Evolutionary conservation across 2,329 filamentous ascomycete genomes (phyloP).

Genomic region (Diplodia sapinea): DNA sequence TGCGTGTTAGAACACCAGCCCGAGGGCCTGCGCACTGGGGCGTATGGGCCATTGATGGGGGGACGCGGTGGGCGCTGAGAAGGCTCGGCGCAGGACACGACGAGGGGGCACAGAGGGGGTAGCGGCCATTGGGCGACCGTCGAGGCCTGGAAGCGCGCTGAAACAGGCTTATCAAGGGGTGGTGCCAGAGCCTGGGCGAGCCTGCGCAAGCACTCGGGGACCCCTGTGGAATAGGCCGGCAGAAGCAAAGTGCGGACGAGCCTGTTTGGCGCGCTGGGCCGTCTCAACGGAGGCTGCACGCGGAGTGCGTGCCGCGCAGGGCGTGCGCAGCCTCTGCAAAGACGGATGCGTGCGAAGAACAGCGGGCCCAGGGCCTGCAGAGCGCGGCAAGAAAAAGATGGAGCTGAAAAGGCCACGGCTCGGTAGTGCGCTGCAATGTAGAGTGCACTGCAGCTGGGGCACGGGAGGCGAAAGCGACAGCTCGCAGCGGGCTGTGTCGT

Average conservation of each 20-base stretch:
- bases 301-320: neutral
- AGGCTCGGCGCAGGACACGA: conserved; percentile 3
- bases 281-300: neutral
- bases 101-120: neutral
- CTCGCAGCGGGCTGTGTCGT: conserved; percentile 13
- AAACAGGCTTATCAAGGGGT: neutral
- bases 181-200: neutral
- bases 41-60: neutral
- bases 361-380: conserved; percentile 1
- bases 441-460: conserved; percentile 5
- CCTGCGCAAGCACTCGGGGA: neutral
- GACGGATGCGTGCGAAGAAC: neutral
- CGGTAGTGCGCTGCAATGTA: neutral
- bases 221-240: conserved; percentile 13
- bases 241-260: neutral
- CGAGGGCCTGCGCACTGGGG: neutral
- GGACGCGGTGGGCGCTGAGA: neutral
- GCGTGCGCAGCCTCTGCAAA: neutral
- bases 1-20: neutral
- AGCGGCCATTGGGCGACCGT: neutral
- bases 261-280: neutral
- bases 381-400: neutral
- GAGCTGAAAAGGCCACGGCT: conserved; percentile 2
- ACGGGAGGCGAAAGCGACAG: conserved; percentile 2
- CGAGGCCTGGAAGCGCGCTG: neutral